Base-by-base conservation (phyloP, 495 filamentous ascomycete species). In the Aspergillus mulundensis region DNA sequence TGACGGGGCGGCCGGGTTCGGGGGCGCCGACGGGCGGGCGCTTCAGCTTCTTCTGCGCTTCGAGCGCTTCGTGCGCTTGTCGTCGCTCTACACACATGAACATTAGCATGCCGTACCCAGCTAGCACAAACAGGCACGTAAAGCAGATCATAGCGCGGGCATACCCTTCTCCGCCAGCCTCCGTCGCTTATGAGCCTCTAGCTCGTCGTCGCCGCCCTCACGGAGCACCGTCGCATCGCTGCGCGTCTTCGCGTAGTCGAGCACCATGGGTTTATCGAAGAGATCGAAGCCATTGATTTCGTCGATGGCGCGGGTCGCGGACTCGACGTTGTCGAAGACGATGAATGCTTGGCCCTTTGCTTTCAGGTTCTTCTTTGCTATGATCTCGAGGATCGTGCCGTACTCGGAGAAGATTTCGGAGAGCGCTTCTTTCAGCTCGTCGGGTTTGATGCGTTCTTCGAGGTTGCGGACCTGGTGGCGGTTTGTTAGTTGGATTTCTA, bases 331-430 rank as follows among this genome's bases (percentile, higher is more conserved):
- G 60, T 95, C 91, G 70, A 91, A 97, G 50, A 99, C 92, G 53
- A 99, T 76, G 70, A 99, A 99, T 6, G 94, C 94, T 73, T 99
- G 94, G 42, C 94, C 94, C 70, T 95, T 96, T 53, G 90, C 88
- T 65, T 89, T 91, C 32, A 97, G 76, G 67, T 93, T 96, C 44
- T 80, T 87, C 78, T 97, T 97, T 38, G 91, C 91, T 52, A 97
- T 83, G 55, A 99, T 84, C 56, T 99, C 94, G 62, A 97, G 74
- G 63, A 99, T 81, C 53, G 79, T 88, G 65, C 94, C 94, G 71
- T 91, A 97, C 66, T 96, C 90, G 43, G 83, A 83, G 75, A 99
- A 99, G 66, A 97, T 83, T 62, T 87, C 83, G 5, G 66, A 65
- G 20, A 97, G 79, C 0, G 89, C 81, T 60, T 86, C 81, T 61